Evolutionary conservation across 306 rosid species (phyloP), one percentile per base, ranked within the genome.

Genomic region (Glycine tomentella): DNA sequence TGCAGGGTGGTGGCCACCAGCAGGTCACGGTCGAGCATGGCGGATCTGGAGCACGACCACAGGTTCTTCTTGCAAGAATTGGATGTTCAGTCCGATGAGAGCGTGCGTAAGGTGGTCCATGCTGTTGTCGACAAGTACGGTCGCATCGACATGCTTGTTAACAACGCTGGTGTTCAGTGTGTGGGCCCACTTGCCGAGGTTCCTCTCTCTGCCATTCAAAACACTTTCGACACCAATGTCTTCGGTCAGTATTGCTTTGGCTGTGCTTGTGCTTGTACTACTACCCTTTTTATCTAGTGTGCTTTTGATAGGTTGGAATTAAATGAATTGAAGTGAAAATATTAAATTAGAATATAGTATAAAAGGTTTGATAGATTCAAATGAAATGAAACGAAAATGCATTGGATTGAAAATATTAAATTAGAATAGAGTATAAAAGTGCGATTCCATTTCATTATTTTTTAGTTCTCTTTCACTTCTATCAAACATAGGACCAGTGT

Each of bases 101-200:
- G 92, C 79, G 98, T 91, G 1, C 69, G 77, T 4, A 71, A 45
- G 2, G 92, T 84, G 1, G 36, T 89, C 3, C 45, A 90, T 1
- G 65, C 14, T n/a, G 94, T 94, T 7, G 0, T 92, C 1, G 74
- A 87, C 9, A 87, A 52, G 58, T 89, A 74, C 51, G 97, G 97
- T 3, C 86, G 90, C 20, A 67, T 94, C 42, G 97, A 92, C 72
- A 81, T 94, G 34, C 62, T 94, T 61, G 94, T 94, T 7, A 94
- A 94, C 65, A 92, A 92, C 50, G 98, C 98, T 2, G 97, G 98
- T 7, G 77, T 94, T 52, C 97, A 31, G 7, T 91, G 97, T 38
- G 79, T 94, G 10, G 97, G 94, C 8, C 97, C 98, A 2, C 82
- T 92, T 1, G 90, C 97, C 0, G 98, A 94, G 80, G 12, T 91